Base-by-base conservation (phyloP, 2,329 filamentous ascomycete species). In the Aspergillus sp. region DNA sequence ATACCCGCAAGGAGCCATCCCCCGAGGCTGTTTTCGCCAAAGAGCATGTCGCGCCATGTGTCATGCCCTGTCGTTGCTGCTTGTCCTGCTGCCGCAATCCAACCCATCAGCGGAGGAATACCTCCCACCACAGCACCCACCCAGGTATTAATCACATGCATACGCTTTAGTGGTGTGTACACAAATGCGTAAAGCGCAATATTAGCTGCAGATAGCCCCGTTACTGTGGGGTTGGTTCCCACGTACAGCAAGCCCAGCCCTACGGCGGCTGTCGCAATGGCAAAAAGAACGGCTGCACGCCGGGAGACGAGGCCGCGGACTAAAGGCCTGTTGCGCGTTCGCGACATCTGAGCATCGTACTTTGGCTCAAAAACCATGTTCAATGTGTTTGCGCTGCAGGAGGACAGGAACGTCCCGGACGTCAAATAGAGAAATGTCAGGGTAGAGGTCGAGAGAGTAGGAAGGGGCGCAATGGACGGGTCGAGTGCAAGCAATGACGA, bases 351-450 rank as follows among this genome's bases (percentile, higher is more conserved):
- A 45, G 92, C 91, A 74, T 99, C 95, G 70, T 93, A 93, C 58
- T 87, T 82, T 9, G 88, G 90, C 76, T 99, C 95, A 76, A 97
- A 92, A 57, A 97, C 86, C 95, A 99, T 99, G 76, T 99, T 99
- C 64, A 98, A 81, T 2, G 95, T 86, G 72, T 99, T 99, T 43
- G 95, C 95, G 58, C 89, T 91, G 43, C 93, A 91, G n/a, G 86
- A 90, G 73, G 91, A 95, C 18, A 97, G 82, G 4, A 93, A 87
- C 0, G 95, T 98, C 58, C 95, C 93, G 4, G 86, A 86, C 0
- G 93, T 96, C 51, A 99, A 86, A 79, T 96, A 98, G 51, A 96
- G 82, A 17, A 98, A 87, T 8, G 95, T 99, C 53, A 98, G 81
- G 2, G 95, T 91, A 60, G 90, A 96, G 18, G 77, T 79, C 3